Conservation (phyloP, 1,284 basidiomycete genomes). For the Taiwanofungus camphoratus region DNA sequence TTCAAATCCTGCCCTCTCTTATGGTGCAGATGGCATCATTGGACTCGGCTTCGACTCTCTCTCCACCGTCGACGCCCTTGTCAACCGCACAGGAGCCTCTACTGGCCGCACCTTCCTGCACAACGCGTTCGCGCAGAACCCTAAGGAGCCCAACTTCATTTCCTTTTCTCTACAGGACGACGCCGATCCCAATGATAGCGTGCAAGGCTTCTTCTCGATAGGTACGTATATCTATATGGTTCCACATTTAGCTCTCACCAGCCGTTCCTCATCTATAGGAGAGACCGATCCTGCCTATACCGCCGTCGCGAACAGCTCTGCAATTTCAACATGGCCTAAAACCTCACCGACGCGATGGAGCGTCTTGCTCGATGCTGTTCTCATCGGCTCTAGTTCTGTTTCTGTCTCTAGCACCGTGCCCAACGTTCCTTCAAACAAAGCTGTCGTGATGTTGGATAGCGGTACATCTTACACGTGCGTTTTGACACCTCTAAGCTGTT, state of each 20-base stretch:
- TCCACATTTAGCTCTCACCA: not conserved
- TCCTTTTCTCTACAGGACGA: constrained; percentile 65
- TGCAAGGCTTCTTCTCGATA: constrained; percentile 64
- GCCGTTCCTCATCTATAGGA: constrained; percentile 34
- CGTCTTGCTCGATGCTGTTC: constrained; percentile 63
- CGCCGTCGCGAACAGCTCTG: constrained; percentile 44
- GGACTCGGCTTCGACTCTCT: constrained; percentile 76
- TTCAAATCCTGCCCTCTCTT: constrained; percentile 64
- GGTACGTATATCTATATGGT: constrained; percentile 34
- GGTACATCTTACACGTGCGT: constrained; percentile 75
- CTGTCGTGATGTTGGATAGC: constrained; percentile 68
- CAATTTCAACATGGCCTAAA: constrained; percentile 67
- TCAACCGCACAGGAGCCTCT: constrained; percentile 51
- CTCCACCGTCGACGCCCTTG: constrained; percentile 55
- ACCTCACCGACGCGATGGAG: constrained; percentile 63
- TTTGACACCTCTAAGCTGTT: not conserved
- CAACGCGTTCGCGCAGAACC: constrained; percentile 67
- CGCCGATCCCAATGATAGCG: constrained; percentile 41
- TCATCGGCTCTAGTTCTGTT: constrained; percentile 47
- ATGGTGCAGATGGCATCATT: constrained; percentile 66
- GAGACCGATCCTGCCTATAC: constrained; percentile 60
- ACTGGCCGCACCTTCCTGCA: constrained; percentile 65
- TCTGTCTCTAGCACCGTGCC: constrained; percentile 49
- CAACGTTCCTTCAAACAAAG: constrained; percentile 56
- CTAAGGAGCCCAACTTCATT: constrained; percentile 69